Evolutionary conservation across 257 asterid species (phyloP).

Genomic region (Thymus quinquecostatus): DNA sequence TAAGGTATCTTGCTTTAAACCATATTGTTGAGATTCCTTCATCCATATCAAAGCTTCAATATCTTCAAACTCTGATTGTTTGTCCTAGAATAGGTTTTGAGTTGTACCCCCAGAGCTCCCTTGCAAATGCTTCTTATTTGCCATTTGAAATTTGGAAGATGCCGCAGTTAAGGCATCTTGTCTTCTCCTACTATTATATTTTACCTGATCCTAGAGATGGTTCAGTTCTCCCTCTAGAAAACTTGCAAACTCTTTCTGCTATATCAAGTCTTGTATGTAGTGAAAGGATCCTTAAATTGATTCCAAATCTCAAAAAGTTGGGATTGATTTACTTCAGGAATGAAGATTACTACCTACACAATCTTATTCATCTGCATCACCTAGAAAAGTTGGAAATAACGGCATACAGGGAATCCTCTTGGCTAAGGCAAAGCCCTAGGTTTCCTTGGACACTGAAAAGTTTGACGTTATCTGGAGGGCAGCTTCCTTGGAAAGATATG

Average conservation of each 20-base stretch:
- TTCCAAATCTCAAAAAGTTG: background rate
- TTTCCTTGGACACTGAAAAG: background rate
- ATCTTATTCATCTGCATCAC: background rate
- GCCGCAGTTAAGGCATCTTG: background rate
- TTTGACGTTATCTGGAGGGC: background rate
- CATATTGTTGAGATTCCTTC: background rate
- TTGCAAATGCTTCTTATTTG: background rate
- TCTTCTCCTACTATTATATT: background rate
- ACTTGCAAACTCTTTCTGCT: background rate
- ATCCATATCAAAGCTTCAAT: background rate
- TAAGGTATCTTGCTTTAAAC: background rate
- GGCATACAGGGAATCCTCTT: background rate
- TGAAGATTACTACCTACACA: background rate
- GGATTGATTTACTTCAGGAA: background rate
- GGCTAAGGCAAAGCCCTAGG: background rate
- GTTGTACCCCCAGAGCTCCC: background rate
- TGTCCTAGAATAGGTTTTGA: background rate
- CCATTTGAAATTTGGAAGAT: background rate
- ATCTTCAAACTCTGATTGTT: background rate
- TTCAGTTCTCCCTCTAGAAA: no score
- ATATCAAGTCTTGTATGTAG: background rate
- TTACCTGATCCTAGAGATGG: background rate
- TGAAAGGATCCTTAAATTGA: background rate
- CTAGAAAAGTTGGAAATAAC: slow-evolving; percentile 1
- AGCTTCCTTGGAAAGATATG: slow-evolving; percentile 18